These are phyloP conservation scores for Xanthoconium stramineum DNA, from an alignment of 768 basidiomycete species.

Conservation along the genomic window DNA sequence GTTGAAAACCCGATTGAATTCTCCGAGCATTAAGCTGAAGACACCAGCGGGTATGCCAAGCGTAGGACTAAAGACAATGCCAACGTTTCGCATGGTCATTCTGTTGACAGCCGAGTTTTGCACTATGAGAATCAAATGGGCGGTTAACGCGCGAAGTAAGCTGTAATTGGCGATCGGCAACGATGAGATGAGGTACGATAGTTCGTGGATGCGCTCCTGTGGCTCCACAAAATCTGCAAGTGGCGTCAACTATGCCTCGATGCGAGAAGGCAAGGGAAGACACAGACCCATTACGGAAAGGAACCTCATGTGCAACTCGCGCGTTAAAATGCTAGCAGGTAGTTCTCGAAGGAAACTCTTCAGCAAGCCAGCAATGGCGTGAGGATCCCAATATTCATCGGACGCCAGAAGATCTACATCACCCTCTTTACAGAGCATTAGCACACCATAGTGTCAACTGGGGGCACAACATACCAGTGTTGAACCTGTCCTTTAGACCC, in stretches of 20 bases:
- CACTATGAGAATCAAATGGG: conserved; percentile 93
- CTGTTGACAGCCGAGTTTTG: conserved; percentile 89
- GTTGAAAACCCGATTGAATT: conserved; percentile 93
- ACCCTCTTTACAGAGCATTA: conserved; percentile 61
- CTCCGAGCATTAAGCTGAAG: conserved; percentile 90
- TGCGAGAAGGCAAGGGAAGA: conserved; percentile 14
- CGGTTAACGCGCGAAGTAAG: conserved; percentile 87
- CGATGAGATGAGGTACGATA: conserved; percentile 80
- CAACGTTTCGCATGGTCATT: conserved; percentile 98
- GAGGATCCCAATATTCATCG: conserved; percentile 96
- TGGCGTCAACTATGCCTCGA: conserved; percentile 11
- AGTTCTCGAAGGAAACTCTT: conserved; percentile 93
- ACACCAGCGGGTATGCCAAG: conserved; percentile 97
- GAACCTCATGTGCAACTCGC: conserved; percentile 88
- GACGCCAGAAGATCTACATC: conserved; percentile 86
- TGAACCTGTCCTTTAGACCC: conserved; percentile 88
- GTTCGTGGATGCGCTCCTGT: conserved; percentile 83
- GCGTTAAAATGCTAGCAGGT: conserved; percentile 88
- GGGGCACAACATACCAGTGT: conserved; percentile 56
- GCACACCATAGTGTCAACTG: conserved; percentile 1
- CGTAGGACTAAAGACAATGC: conserved; percentile 97
- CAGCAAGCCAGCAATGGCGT: conserved; percentile 92
- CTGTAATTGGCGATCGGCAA: conserved; percentile 93
- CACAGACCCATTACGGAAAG: conserved; percentile 85
- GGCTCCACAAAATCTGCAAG: conserved; percentile 80